Evolutionary conservation across 257 asterid genomes (phyloP).

Genomic region (Jacaranda mimosifolia): DNA sequence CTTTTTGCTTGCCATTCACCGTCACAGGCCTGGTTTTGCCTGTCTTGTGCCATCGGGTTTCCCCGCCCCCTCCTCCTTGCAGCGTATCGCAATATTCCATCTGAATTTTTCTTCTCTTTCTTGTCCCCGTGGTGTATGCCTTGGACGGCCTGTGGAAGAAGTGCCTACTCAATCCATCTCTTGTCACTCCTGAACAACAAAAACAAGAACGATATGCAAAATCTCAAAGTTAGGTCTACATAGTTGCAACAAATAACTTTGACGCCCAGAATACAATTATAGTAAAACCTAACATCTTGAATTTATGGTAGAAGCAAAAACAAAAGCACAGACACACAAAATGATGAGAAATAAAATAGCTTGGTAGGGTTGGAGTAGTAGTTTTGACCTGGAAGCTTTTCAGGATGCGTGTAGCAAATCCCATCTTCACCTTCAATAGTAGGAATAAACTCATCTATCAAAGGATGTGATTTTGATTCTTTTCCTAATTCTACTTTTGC

Average conservation of each 20-base stretch:
- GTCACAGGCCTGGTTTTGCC: constrained; percentile 97
- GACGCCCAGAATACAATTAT: too few relatives aligned
- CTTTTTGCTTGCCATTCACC: constrained; percentile 89
- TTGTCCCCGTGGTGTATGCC: constrained; percentile 98
- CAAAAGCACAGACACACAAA: constrained; percentile 8
- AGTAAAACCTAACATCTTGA: constrained; percentile 60
- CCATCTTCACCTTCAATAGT: constrained; percentile 69
- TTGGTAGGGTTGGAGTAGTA: background rate
- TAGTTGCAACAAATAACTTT: constrained; percentile 58
- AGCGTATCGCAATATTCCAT: constrained; percentile 68
- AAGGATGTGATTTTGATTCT: constrained; percentile 91
- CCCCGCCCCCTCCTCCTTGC: constrained; percentile 67
- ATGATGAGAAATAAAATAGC: background rate
- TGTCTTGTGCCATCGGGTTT: constrained; percentile 99
- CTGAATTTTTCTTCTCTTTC: constrained; percentile 91
- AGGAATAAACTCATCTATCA: constrained; percentile 71
- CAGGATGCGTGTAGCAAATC: constrained; percentile 67
- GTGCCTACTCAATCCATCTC: constrained; percentile 93
- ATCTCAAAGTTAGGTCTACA: constrained; percentile 60
- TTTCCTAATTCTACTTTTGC: constrained; percentile 77
- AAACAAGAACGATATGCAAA: background rate
- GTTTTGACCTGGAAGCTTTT: constrained; percentile 60
- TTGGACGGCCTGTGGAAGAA: constrained; percentile 98
- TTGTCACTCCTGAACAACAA: constrained; percentile 71
- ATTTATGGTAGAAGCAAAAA: constrained; percentile 40